Evolutionary conservation across 176 grass and related monocot species (phyloP).

Genomic region (Carex pumila): DNA sequence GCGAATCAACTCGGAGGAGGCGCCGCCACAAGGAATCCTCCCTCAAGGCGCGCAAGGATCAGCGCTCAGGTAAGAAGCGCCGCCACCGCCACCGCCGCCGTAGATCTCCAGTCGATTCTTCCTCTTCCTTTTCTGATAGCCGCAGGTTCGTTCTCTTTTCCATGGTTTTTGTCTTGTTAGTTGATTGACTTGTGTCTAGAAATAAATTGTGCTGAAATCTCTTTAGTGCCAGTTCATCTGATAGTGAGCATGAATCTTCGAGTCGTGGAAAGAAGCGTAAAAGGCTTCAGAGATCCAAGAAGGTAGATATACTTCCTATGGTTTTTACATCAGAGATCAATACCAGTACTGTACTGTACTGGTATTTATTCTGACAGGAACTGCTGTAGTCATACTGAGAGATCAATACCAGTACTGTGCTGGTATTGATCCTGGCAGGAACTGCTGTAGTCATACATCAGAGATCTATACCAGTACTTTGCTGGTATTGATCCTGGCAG

Average conservation of each 20-base stretch:
- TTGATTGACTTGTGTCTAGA: background rate
- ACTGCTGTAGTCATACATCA: background rate
- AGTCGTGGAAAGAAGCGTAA: background rate
- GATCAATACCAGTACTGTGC: background rate
- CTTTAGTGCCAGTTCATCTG: slow-evolving; percentile 11
- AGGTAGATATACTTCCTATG: background rate
- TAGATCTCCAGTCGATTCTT: slow-evolving; percentile 2
- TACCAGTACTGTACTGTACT: background rate
- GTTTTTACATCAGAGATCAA: background rate
- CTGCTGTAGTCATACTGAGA: background rate
- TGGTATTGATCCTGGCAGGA: background rate
- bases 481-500: too few relatives aligned
- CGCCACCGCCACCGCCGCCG: background rate
- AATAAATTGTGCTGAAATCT: background rate
- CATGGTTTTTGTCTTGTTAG: background rate
- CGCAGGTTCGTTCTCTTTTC: background rate
- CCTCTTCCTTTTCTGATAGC: slow-evolving; percentile 8
- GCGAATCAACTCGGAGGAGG: background rate
- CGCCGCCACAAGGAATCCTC: slow-evolving; percentile 2
- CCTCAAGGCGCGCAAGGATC: slow-evolving; percentile 12
- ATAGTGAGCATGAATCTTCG: background rate
- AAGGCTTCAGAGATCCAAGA: slow-evolving; percentile 1
- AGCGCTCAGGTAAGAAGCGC: background rate
- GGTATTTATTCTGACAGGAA: background rate
- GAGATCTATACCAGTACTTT: too few relatives aligned